Evolutionary conservation across 2,329 filamentous ascomycete genomes (phyloP).

Genomic region (Emergomyces orientalis): DNA sequence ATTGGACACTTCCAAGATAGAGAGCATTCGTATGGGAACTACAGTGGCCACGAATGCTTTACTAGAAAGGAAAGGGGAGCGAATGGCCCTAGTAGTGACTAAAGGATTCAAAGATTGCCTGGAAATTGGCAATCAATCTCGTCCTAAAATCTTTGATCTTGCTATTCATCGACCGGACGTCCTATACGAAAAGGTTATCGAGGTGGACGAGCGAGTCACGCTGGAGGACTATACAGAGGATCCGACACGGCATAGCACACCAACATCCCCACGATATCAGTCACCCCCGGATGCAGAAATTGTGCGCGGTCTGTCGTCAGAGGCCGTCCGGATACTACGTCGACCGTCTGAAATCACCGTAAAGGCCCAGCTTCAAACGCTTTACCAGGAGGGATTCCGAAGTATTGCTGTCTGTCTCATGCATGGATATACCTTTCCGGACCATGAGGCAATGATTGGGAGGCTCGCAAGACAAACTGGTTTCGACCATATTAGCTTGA

Average conservation of each 20-base stretch:
- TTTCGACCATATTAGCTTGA: slow-evolving; percentile 72
- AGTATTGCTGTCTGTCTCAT: slow-evolving; percentile 86
- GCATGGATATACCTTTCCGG: slow-evolving; percentile 85
- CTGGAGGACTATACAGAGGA: slow-evolving; percentile 89
- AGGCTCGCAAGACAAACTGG: slow-evolving; percentile 69
- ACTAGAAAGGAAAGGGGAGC: slow-evolving; percentile 81
- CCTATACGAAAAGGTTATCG: slow-evolving; percentile 74
- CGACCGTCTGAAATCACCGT: slow-evolving; percentile 47
- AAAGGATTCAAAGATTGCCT: slow-evolving; percentile 82
- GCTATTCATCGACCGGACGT: slow-evolving; percentile 81
- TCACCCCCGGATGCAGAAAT: slow-evolving; percentile 44
- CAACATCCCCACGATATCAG: slow-evolving; percentile 31
- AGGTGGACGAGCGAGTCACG: slow-evolving; percentile 83
- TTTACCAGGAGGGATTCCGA: slow-evolving; percentile 61
- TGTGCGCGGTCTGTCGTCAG: slow-evolving; percentile 63
- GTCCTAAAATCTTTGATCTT: slow-evolving; percentile 84
- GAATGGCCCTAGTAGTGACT: slow-evolving; percentile 77
- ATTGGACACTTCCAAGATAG: slow-evolving; percentile 72
- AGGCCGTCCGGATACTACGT: slow-evolving; percentile 61
- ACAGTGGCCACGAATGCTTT: slow-evolving; percentile 90
- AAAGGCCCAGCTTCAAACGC: slow-evolving; percentile 52
- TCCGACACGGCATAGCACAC: slow-evolving; percentile 54
- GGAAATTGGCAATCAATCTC: slow-evolving; percentile 79
- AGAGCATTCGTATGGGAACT: slow-evolving; percentile 91
- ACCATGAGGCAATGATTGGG: slow-evolving; percentile 72